These are phyloP conservation scores for Aspergillus chevalieri DNA, from an alignment of 2,329 filamentous ascomycete species.

Conservation along the genomic window DNA sequence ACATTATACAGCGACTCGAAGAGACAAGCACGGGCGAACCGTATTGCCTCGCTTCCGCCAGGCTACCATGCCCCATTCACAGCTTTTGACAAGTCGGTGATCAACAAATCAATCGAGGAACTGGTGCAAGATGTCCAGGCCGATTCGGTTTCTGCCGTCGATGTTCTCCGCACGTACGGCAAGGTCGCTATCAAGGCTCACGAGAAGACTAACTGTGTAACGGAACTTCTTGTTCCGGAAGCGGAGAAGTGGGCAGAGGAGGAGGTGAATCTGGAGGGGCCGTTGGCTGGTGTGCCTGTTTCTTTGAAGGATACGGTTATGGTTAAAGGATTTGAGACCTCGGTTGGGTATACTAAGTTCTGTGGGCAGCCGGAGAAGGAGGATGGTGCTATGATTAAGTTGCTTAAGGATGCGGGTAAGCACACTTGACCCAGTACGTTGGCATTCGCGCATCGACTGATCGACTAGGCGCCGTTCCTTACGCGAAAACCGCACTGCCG, in stretches of 20 bases:
- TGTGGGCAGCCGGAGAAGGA: slow-evolving; percentile 58
- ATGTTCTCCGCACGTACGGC: slow-evolving; percentile 77
- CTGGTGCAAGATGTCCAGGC: slow-evolving; percentile 73
- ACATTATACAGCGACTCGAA: slow-evolving; percentile 60
- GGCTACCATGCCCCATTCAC: slow-evolving; percentile 63
- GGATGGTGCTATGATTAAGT: slow-evolving; percentile 66
- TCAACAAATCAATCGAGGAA: slow-evolving; percentile 68
- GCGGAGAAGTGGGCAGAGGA: slow-evolving; percentile 66
- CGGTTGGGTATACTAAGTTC: slow-evolving; percentile 71
- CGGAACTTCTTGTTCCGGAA: slow-evolving; percentile 73
- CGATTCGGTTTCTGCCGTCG: slow-evolving; percentile 57
- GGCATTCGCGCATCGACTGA: not conserved
- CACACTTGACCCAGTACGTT: not conserved
- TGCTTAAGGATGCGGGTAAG: slow-evolving; percentile 72
- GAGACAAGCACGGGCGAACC: slow-evolving; percentile 64
- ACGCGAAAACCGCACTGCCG: slow-evolving; percentile 87
- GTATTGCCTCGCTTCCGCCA: slow-evolving; percentile 61
- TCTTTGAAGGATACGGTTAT: slow-evolving; percentile 74
- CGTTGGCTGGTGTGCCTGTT: slow-evolving; percentile 79
- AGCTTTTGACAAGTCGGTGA: slow-evolving; percentile 57
- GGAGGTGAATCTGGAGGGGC: slow-evolving; percentile 66
- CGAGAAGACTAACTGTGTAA: slow-evolving; percentile 79
- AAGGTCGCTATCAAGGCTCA: slow-evolving; percentile 82
- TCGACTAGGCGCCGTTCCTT: slow-evolving; percentile 67
- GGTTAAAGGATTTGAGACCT: slow-evolving; percentile 75